These are phyloP conservation scores for Laguncularia racemosa DNA, from an alignment of 345 rosid genomes.

Conservation along the genomic window DNA sequence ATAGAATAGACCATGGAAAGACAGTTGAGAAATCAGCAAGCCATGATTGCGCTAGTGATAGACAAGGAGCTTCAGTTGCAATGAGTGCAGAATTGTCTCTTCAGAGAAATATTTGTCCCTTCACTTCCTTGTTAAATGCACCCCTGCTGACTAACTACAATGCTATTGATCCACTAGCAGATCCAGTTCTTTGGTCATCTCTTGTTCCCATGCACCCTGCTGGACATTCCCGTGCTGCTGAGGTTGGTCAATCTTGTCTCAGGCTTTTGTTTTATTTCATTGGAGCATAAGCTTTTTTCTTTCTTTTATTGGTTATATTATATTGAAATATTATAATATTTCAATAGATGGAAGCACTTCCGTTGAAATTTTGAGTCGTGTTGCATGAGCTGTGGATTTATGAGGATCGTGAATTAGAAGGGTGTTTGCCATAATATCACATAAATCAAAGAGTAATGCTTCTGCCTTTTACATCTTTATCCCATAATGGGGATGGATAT, in stretches of 20 bases:
- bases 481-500: too few species aligned
- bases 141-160: conserved; percentile 82
- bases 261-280: too few species aligned
- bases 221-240: conserved; percentile 56
- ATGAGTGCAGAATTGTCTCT: conserved; percentile 55
- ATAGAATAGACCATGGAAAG: conserved; percentile 73
- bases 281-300: too few species aligned
- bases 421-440: too few species aligned
- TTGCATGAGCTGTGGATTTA: too few species aligned
- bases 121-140: conserved; percentile 75
- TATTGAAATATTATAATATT: too few species aligned
- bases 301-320: too few species aligned
- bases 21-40: conserved; percentile 56
- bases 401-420: too few species aligned
- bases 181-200: conserved; percentile 82
- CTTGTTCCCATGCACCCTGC: conserved; percentile 63
- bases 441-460: too few species aligned
- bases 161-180: conserved; percentile 57
- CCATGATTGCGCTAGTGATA: conserved; percentile 38
- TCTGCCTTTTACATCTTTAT: too few species aligned
- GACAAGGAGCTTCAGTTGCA: conserved; percentile 54
- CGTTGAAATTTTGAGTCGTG: too few species aligned
- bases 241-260: conserved; percentile 34
- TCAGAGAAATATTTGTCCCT: conserved; percentile 68
- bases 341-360: too few species aligned